Conservation (phyloP, 2,329 filamentous ascomycete species). For the Fusarium continuum region DNA sequence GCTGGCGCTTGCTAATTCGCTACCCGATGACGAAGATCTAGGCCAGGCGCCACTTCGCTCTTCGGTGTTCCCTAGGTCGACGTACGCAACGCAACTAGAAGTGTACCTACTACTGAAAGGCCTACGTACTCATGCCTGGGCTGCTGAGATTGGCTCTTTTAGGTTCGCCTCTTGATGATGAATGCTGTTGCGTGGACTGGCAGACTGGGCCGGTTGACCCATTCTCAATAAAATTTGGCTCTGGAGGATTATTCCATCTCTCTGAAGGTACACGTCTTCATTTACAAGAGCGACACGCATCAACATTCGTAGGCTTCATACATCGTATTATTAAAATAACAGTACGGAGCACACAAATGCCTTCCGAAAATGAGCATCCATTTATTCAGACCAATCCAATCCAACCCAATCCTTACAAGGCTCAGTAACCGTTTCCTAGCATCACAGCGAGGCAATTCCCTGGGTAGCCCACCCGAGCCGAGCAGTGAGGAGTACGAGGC, state of each 20-base stretch:
- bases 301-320: conserved; percentile 18
- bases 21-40: conserved; percentile 33
- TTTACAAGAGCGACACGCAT: conserved; percentile 14
- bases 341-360: conserved; percentile 11
- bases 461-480: conserved; percentile 1
- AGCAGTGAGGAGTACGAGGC: conserved; percentile 29
- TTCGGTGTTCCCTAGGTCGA: conserved; percentile 11
- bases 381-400: not conserved
- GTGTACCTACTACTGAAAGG: conserved; percentile 15
- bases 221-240: conserved; percentile 4
- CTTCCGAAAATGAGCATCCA: not conserved
- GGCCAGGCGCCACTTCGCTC: conserved; percentile 26
- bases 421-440: conserved; percentile 11
- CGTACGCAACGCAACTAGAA: conserved; percentile 13
- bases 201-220: conserved; percentile 22
- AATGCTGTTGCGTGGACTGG: conserved; percentile 34
- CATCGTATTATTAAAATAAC: conserved; percentile 21
- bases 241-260: not conserved
- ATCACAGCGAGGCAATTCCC: conserved; percentile 2
- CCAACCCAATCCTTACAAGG: not conserved
- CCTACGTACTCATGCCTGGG: conserved; percentile 31
- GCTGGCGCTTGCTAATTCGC: conserved; percentile 32
- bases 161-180: conserved; percentile 39
- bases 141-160: conserved; percentile 19
- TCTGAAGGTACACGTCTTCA: conserved; percentile 5